These are phyloP conservation scores for Coleophoma cylindrospora DNA, from an alignment of 2,329 filamentous ascomycete genomes.

Conservation along the genomic window DNA sequence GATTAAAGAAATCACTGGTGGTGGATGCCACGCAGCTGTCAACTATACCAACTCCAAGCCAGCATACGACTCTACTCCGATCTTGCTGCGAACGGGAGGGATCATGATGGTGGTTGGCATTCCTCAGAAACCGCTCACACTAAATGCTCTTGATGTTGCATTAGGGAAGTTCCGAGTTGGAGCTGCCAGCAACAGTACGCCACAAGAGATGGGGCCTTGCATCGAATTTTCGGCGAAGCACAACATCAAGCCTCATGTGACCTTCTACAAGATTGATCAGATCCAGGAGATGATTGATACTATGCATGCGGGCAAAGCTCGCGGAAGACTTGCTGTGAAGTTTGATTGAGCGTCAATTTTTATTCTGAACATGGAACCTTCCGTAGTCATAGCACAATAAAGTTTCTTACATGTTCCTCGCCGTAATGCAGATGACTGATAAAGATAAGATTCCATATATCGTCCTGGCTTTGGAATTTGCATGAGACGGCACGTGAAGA, in stretches of 20 bases:
- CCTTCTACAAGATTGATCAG: conserved; percentile 11
- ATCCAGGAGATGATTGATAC: conserved; percentile 15
- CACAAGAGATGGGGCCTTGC: conserved; percentile 10
- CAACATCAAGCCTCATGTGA: conserved; percentile 13
- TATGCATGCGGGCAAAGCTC: conserved; percentile 9
- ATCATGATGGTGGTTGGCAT: conserved; percentile 17
- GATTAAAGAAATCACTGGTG: conserved; percentile 11
- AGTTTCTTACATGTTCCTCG: no score
- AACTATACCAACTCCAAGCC: conserved; percentile 10
- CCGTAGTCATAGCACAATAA: no score
- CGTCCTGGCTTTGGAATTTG: no score
- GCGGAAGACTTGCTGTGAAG: conserved; percentile 11
- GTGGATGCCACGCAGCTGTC: conserved; percentile 14
- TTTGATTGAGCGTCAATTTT: conserved; percentile 3
- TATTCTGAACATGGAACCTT: no score
- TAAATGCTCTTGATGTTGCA: conserved; percentile 11
- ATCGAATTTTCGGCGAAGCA: conserved; percentile 15
- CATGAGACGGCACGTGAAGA: no score
- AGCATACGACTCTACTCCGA: conserved; percentile 12
- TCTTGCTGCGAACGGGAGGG: conserved; percentile 7
- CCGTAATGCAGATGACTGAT: no score
- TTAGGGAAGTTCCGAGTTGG: conserved; percentile 11
- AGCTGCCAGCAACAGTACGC: conserved; percentile 10
- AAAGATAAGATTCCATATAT: no score
- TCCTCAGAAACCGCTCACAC: conserved; percentile 6